phyloP scores from a whole-genome alignment of 2,329 filamentous ascomycete genomes.

The Alternaria solani region DNA sequence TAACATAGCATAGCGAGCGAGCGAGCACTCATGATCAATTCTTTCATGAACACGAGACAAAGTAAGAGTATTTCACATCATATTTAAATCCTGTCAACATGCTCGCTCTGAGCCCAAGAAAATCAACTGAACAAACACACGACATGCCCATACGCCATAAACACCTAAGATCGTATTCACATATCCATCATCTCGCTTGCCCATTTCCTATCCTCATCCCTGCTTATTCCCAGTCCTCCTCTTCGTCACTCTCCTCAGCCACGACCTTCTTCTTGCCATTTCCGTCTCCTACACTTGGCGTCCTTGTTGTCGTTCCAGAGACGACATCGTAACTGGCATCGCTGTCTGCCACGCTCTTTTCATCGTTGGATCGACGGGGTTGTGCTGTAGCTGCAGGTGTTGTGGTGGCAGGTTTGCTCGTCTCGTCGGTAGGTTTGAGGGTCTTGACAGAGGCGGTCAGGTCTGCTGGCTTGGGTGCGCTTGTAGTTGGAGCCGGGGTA shows the following conservation, averaged over 20 bases:
- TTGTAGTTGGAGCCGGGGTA: background rate
- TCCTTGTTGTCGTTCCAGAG: slow-evolving; percentile 75
- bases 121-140: background rate
- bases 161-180: background rate
- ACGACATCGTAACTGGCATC: slow-evolving; percentile 97
- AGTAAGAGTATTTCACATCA: background rate
- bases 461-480: slow-evolving; percentile 14
- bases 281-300: slow-evolving; percentile 60
- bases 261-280: slow-evolving; percentile 59
- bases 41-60: background rate
- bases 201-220: background rate
- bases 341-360: slow-evolving; percentile 86
- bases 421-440: slow-evolving; percentile 45
- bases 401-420: slow-evolving; percentile 52
- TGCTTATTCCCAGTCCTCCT: slow-evolving; percentile 75
- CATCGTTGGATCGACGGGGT: slow-evolving; percentile 72
- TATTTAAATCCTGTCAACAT: background rate
- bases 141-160: background rate
- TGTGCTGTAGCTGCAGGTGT: slow-evolving; percentile 56
- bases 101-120: background rate
- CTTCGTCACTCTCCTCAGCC: slow-evolving; percentile 69
- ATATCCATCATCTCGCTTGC: background rate
- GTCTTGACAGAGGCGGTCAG: slow-evolving; percentile 49
- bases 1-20: slow-evolving; percentile 11
- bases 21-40: background rate